phyloP scores from a whole-genome alignment of 352 stramenopile genomes.

The Phytophthora cryptogea region DNA sequence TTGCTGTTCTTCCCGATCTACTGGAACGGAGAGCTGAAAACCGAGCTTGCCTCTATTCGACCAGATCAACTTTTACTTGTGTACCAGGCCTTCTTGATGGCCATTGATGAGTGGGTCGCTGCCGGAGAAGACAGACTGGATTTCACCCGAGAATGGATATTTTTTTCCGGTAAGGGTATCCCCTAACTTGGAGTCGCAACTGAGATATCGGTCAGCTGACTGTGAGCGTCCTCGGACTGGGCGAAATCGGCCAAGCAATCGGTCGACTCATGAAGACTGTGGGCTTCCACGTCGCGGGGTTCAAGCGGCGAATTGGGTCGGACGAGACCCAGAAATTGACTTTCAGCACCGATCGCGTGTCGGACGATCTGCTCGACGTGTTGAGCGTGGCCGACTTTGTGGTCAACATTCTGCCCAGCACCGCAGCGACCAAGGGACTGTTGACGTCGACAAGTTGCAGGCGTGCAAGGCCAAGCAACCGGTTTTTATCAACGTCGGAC shows the following conservation, averaged over 20 bases:
- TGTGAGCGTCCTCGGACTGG: conserved; percentile 57
- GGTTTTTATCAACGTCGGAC: conserved; percentile 89
- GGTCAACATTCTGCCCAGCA: conserved; percentile 87
- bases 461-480: conserved; percentile 57
- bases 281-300: conserved; percentile 63
- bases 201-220: conserved; percentile 48
- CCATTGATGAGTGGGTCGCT: too few relatives aligned
- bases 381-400: conserved; percentile 70
- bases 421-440: conserved; percentile 67
- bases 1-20: too few relatives aligned
- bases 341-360: conserved; percentile 45
- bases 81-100: too few relatives aligned
- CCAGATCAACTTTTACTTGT: too few relatives aligned
- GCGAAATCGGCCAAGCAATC: conserved; percentile 62
- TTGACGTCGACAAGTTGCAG: conserved; percentile 51
- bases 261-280: conserved; percentile 40
- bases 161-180: too few relatives aligned
- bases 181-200: not conserved
- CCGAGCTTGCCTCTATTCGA: too few relatives aligned
- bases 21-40: too few relatives aligned
- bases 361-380: conserved; percentile 51
- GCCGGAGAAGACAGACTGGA: too few relatives aligned
- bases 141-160: too few relatives aligned
- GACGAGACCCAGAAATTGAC: conserved; percentile 9
- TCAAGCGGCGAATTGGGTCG: conserved; percentile 51